phyloP scores from a whole-genome alignment of 305 asterid genomes.

The Fraxinus xanthoxyloides region DNA sequence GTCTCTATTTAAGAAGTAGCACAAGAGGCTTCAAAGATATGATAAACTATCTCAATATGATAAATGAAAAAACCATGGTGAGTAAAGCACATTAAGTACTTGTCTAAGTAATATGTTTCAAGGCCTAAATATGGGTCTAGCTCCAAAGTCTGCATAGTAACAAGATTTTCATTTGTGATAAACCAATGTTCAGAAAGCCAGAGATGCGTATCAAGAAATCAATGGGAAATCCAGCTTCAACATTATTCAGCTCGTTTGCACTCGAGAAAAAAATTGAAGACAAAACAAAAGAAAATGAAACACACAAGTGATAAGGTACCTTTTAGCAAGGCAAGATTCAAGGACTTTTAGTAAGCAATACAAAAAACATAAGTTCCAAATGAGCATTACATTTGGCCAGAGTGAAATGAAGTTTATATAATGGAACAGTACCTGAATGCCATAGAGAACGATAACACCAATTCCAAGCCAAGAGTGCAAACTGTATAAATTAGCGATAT shows the following conservation, averaged over 20 bases:
- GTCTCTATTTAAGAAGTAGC: background rate
- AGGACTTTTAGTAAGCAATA: background rate
- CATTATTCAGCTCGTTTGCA: background rate
- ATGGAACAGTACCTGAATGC: slow-evolving; percentile 60
- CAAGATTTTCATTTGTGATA: background rate
- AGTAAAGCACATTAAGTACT: background rate
- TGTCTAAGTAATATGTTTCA: background rate
- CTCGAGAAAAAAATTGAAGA: background rate
- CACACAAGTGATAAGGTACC: too few relatives aligned
- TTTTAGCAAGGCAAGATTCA: background rate
- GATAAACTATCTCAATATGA: background rate
- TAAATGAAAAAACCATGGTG: background rate
- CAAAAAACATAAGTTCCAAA: background rate
- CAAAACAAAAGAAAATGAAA: background rate
- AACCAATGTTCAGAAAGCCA: background rate
- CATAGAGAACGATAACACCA: slow-evolving; percentile 70
- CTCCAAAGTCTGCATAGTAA: background rate
- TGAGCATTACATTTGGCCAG: background rate
- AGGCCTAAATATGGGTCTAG: background rate
- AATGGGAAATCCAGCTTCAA: background rate
- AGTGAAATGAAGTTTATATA: background rate
- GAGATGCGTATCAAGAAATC: background rate
- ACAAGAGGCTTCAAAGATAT: background rate
- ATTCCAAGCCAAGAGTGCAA: slow-evolving; percentile 96
- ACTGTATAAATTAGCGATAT: slow-evolving; percentile 85